A percentile compares a stretch with the other conserved stretches of the same genome.
phyloP scores from a whole-genome alignment of 108 stramenopile genomes.

The Cyclotella atomus region DNA sequence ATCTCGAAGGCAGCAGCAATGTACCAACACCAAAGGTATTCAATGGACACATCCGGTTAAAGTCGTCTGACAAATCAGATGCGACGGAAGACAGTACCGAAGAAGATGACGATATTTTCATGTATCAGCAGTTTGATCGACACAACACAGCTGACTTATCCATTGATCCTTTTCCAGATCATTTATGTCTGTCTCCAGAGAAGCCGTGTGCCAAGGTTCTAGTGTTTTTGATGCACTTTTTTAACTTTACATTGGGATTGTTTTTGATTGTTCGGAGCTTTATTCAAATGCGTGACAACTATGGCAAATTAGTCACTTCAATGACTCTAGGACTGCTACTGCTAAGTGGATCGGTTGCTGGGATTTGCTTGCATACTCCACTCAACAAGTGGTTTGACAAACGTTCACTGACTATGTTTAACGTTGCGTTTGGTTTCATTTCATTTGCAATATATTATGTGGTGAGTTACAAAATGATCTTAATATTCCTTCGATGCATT shows the following conservation, averaged over 20 bases:
- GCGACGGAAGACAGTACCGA: not conserved
- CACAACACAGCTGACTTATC: not conserved
- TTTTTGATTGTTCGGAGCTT: not conserved
- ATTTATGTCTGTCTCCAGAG: constrained; percentile 2
- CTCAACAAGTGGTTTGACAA: not conserved
- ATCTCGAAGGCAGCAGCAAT: not conserved
- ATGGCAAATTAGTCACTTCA: not conserved
- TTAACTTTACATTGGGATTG: not conserved
- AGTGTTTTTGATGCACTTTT: not conserved
- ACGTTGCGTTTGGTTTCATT: not conserved
- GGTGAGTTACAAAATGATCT: not conserved
- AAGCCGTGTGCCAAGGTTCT: not conserved
- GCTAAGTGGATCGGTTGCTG: constrained; percentile 1
- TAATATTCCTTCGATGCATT: not conserved
- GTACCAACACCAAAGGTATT: not conserved
- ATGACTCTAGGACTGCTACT: not conserved
- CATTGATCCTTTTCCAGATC: not conserved
- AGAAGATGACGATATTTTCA: not conserved
- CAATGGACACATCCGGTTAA: not conserved
- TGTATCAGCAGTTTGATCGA: not conserved
- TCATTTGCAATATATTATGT: constrained; percentile 5
- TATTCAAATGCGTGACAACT: not conserved
- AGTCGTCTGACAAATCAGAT: not conserved
- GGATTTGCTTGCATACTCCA: not conserved
- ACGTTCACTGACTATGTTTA: not conserved